phyloP scores from a whole-genome alignment of 257 asterid species.

The Nicotiana otophora region DNA sequence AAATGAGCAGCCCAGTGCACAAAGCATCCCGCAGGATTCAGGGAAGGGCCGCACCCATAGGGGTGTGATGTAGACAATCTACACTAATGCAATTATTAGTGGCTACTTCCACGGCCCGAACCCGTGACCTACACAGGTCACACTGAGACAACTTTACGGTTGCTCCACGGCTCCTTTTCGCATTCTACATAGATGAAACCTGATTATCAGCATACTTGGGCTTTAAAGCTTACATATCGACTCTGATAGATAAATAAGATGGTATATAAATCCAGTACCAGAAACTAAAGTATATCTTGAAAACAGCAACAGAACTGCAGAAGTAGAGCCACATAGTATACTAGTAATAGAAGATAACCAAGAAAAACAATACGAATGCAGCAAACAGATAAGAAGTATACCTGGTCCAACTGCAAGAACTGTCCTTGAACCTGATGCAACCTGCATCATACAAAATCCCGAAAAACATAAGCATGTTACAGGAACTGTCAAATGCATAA shows the following conservation, averaged over 20 bases:
- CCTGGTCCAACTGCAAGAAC: constrained; percentile 99
- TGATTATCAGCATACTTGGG: not conserved
- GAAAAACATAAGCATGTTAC: not conserved
- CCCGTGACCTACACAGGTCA: too few species aligned
- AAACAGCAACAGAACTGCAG: not conserved
- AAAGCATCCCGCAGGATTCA: too few species aligned
- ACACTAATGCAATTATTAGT: too few species aligned
- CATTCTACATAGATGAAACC: not conserved
- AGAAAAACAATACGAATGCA: not conserved
- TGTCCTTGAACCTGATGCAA: constrained; percentile 86
- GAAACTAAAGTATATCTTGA: not conserved
- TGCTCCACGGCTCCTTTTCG: not conserved
- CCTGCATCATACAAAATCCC: constrained; percentile 33
- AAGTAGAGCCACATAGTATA: not conserved
- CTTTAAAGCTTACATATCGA: not conserved
- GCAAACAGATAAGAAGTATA: constrained; percentile 22
- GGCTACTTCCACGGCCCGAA: too few species aligned
- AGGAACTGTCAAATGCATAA: not conserved
- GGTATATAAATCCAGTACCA: not conserved
- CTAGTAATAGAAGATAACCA: not conserved
- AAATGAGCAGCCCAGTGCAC: not conserved
- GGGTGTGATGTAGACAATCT: too few species aligned
- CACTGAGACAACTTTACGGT: too few species aligned
- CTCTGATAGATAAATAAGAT: not conserved
- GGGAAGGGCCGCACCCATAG: too few species aligned